A percentile compares a stretch with the other conserved stretches of the same genome.
Evolutionary conservation across 139 green algal species (phyloP).

Genomic region (Haematococcus sp.): DNA sequence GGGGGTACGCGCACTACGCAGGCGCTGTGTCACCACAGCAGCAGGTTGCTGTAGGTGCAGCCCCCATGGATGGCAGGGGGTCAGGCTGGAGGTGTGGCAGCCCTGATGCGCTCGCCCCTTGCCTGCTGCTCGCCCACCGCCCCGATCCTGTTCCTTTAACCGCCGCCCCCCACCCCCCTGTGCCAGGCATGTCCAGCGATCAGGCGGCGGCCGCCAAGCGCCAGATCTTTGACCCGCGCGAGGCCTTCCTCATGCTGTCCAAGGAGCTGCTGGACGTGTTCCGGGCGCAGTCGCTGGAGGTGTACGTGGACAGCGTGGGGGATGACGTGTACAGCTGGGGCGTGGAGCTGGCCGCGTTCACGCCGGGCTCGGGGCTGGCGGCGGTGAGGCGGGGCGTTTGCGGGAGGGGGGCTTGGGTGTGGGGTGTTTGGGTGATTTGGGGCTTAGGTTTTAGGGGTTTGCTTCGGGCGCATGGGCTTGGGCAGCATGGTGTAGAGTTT

Average conservation of each 20-base stretch:
- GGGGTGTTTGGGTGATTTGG: no score
- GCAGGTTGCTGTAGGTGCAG: no score
- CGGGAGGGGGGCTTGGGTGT: no score
- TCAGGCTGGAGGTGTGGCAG: no score
- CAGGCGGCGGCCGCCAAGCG: constrained; percentile 35
- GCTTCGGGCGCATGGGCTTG: no score
- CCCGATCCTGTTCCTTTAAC: not conserved
- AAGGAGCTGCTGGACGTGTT: constrained; percentile 67
- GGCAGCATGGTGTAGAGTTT: no score
- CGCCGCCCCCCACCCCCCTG: not conserved
- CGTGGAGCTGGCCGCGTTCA: constrained; percentile 60
- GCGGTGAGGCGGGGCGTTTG: constrained; percentile 41
- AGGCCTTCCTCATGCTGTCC: constrained; percentile 58
- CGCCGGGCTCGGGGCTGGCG: constrained; percentile 23
- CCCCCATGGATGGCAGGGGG: no score
- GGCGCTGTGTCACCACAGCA: no score
- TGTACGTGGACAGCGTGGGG: constrained; percentile 40
- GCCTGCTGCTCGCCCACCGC: not conserved
- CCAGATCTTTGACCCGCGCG: constrained; percentile 53
- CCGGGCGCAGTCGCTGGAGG: constrained; percentile 15
- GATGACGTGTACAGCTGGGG: constrained; percentile 74
- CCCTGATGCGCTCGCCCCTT: not conserved
- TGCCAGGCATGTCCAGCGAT: constrained; percentile 27
- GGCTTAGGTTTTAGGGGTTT: no score
- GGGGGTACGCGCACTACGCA: no score